Evolutionary conservation across 2,329 filamentous ascomycete genomes (phyloP).

Genomic region (Cladosporium sp.): DNA sequence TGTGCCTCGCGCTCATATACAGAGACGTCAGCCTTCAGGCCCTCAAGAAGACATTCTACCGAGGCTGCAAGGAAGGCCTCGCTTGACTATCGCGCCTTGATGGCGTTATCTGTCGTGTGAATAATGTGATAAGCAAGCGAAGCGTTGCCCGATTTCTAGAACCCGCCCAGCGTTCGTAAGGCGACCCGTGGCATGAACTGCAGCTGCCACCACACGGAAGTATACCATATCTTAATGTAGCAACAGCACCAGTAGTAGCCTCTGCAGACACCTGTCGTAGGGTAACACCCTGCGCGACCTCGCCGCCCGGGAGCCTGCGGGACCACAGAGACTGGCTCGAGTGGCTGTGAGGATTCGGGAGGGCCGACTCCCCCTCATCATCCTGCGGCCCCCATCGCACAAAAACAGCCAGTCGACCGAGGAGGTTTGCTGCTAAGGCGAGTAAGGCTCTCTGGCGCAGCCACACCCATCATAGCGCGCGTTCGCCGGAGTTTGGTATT

Average conservation of each 20-base stretch:
- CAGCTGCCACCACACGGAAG: neutral
- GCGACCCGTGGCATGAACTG: neutral
- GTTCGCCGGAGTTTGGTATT: neutral
- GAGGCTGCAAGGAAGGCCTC: neutral
- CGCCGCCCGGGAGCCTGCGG: neutral
- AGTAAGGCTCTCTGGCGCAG: constrained; percentile 4
- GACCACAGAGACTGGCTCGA: neutral
- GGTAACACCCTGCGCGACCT: neutral
- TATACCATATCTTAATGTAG: neutral
- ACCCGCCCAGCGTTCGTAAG: neutral
- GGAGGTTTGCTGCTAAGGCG: constrained; percentile 14
- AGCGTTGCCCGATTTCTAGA: constrained; percentile 1
- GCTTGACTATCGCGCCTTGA: constrained; percentile 4
- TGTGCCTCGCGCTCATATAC: neutral
- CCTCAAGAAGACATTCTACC: neutral
- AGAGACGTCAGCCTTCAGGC: neutral
- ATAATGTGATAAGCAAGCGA: constrained; percentile 9
- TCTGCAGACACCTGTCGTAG: neutral
- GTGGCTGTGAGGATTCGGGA: neutral
- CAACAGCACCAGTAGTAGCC: neutral
- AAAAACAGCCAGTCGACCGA: constrained; percentile 15
- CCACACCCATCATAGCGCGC: constrained; percentile 10
- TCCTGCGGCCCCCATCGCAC: neutral
- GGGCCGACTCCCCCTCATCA: neutral
- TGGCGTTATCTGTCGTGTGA: constrained; percentile 4